Base-by-base conservation (phyloP, 495 filamentous ascomycete genomes). In the Parathielavia appendiculata region DNA sequence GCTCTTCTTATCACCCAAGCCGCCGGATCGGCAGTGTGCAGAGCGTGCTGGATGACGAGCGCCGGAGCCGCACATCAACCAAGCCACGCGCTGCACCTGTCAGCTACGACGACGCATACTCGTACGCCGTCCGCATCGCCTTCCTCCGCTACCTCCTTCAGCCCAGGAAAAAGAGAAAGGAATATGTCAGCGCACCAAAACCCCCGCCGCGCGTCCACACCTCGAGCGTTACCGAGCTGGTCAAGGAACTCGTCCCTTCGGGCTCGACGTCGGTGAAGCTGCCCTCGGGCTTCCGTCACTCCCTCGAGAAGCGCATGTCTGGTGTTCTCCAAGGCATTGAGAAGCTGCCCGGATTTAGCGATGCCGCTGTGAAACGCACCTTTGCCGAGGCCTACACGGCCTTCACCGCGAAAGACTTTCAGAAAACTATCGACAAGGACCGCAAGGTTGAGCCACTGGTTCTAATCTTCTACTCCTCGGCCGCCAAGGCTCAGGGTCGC, bases 81-180 rank as follows among this genome's bases (percentile, higher is more conserved):
- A 69, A 65, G 26, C 60, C 72, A 22, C 71, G 72, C 40, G 68
- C 69, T 13, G 61, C 73, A 30, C 61, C 66, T 17, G 73, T 82
- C 30, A 79, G 72, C 66, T 76, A 78, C 66, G 77, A 90, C 61
- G 89, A 96, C 74, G 91, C 89, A 70, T 95, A 91, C 75, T 86
- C 83, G 40, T 95, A 86, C 69, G 90, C 91, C 61, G 84, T 99
- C 51, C 88, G 95, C 51, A 85, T 90, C 64, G 91, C 95, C 63
- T 97, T 91, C 72, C 87, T 99, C 34, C 77, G 89, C 75, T 92
- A 99, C 72, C 86, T 97, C 30, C 85, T 99, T 51, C 88, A 95
- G 65, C 93, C 95, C 60, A 87, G 91, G 63, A 81, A 87, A 62
- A 91, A 91, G 71, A 83, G 91, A 66, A 85, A 88, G 63, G 89